Base-by-base conservation (phyloP, 257 asterid genomes). In the Ilex asprella region DNA sequence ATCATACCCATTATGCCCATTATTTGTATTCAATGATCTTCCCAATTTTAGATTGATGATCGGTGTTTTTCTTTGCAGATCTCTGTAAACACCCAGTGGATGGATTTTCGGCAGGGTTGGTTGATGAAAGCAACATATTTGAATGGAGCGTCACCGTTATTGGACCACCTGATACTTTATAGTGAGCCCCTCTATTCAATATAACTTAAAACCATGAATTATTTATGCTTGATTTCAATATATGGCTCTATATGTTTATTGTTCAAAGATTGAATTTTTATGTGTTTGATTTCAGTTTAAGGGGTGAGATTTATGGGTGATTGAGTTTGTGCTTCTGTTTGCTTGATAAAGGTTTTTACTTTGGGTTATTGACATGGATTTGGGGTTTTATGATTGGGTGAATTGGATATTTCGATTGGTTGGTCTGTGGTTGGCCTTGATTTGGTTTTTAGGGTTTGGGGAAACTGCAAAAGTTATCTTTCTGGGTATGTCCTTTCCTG, bases 111-210 rank as follows among this genome's bases (percentile, higher is more conserved):
- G 99, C 99, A 59, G 99, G 99, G 61, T 79, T 92, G 75, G 78
- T 85, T 61, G 96, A 92, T 54, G 97, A 92, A 66, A 75, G 41
- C 61, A 89, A 92, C 78, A 72, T 92, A 35, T 92, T 86, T 64
- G 99, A 92, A 82, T 92, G 99, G 99, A 89, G 91, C 67, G 99
- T 92, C 11, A 89, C 99, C 27, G 72, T 92, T 43, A 92, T 92
- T 73, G 99, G 99, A 52, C 99, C 99, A 15, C 99, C 96, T 9
- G 99, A 89, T 60, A 92, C 99, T 53, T 64, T 92, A 35, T 92
- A 89, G 99, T 93, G 70, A 85, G 99, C 70, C 12, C 27, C 21
- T 39, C 44, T 12, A 29, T 16, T 64, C 55, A 35, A 35, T 35
- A 35, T 35, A 35, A 35, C 41, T 7, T 35, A 2, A 35, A 35